phyloP scores from a whole-genome alignment of 768 basidiomycete species.

The Sistotremastrum niveocremeum region DNA sequence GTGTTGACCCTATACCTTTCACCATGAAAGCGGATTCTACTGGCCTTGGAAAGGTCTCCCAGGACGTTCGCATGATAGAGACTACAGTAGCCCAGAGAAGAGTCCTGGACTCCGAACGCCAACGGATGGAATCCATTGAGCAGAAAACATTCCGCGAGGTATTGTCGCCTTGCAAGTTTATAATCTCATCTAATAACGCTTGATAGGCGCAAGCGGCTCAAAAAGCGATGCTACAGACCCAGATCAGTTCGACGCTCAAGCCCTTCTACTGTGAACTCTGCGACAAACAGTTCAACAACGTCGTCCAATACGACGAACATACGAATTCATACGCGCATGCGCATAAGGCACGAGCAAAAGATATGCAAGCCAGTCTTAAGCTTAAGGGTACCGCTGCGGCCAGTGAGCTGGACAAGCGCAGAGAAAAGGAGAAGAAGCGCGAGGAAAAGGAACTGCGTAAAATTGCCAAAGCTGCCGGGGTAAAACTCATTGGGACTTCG shows the following conservation, averaged over 20 bases:
- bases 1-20: conserved; percentile 75
- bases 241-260: conserved; percentile 52
- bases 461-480: conserved; percentile 69
- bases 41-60: conserved; percentile 65
- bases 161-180: background rate
- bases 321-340: conserved; percentile 83
- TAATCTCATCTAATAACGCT: conserved; percentile 6
- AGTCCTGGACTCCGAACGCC: conserved; percentile 67
- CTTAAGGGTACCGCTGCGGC: conserved; percentile 40
- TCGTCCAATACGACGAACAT: conserved; percentile 81
- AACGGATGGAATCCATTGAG: conserved; percentile 66
- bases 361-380: conserved; percentile 67
- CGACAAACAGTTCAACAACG: conserved; percentile 78
- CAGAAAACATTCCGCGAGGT: conserved; percentile 67
- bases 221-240: conserved; percentile 48
- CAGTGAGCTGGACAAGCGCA: conserved; percentile 51
- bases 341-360: conserved; percentile 68
- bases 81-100: conserved; percentile 74
- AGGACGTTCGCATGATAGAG: conserved; percentile 76
- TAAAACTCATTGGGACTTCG: conserved; percentile 40
- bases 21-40: conserved; percentile 64
- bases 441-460: conserved; percentile 80
- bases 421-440: conserved; percentile 75
- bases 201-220: conserved; percentile 49
- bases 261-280: conserved; percentile 75